These are phyloP conservation scores for Trichothecium roseum DNA, from an alignment of 2,329 filamentous ascomycete species.

Conservation along the genomic window DNA sequence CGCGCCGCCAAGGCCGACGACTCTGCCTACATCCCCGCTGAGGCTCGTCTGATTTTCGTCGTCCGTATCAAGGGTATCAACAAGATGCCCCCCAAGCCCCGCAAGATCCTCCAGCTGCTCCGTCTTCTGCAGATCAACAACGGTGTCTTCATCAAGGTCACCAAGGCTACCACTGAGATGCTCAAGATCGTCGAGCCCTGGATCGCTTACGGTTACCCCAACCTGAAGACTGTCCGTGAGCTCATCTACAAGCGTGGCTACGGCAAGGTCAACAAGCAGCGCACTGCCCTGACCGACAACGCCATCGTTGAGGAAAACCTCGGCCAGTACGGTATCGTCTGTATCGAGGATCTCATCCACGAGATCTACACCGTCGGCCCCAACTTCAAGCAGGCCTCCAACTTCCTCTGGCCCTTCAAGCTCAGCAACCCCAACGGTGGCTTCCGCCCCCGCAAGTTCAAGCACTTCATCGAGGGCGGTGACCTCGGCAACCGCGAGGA, in stretches of 20 bases:
- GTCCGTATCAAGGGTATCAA: slow-evolving; percentile 99
- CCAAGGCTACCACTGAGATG: slow-evolving; percentile 97
- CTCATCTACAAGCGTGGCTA: slow-evolving; percentile 99
- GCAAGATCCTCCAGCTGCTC: slow-evolving; percentile 99
- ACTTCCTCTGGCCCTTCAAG: slow-evolving; percentile 99
- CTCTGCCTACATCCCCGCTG: slow-evolving; percentile 86
- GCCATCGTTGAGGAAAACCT: slow-evolving; percentile 93
- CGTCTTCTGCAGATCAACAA: slow-evolving; percentile 99
- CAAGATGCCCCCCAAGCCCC: slow-evolving; percentile 99
- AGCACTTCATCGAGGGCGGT: slow-evolving; percentile 97
- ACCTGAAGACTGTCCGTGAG: slow-evolving; percentile 98
- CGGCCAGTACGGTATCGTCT: slow-evolving; percentile 98
- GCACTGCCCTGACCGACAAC: slow-evolving; percentile 93
- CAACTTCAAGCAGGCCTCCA: slow-evolving; percentile 99
- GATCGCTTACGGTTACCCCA: slow-evolving; percentile 98
- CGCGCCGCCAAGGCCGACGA: slow-evolving; percentile 87
- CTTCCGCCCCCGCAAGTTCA: slow-evolving; percentile 96
- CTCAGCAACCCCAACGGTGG: slow-evolving; percentile 96
- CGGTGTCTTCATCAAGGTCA: slow-evolving; percentile 93
- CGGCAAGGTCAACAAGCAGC: slow-evolving; percentile 98
- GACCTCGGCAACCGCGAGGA: slow-evolving; percentile 98
- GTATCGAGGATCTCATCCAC: slow-evolving; percentile 98
- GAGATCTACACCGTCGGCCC: slow-evolving; percentile 98
- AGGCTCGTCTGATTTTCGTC: slow-evolving; percentile 95
- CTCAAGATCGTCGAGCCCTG: slow-evolving; percentile 97